These are phyloP conservation scores for Penicillium dipodomyicola DNA, from an alignment of 495 filamentous ascomycete species.

Conservation along the genomic window DNA sequence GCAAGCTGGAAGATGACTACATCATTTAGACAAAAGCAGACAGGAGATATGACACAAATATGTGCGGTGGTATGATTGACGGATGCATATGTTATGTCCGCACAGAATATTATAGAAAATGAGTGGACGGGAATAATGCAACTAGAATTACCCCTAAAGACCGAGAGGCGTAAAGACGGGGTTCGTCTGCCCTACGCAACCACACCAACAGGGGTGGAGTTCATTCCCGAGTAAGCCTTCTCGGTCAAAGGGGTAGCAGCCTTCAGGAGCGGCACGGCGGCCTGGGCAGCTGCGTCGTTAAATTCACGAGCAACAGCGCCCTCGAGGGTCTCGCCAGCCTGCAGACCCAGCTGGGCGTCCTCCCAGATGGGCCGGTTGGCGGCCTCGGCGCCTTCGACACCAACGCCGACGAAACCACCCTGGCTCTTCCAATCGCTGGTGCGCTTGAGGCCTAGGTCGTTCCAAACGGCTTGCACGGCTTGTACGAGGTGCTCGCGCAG, in stretches of 20 bases:
- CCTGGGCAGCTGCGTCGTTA: conserved; percentile 22
- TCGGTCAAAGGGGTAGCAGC: conserved; percentile 28
- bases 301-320: conserved; percentile 41
- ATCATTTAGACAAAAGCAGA: not conserved
- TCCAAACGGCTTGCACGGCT: conserved; percentile 85
- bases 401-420: conserved; percentile 92
- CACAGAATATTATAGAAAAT: conserved; percentile 7
- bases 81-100: conserved; percentile 11
- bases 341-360: conserved; percentile 76
- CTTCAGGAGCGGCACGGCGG: conserved; percentile 27
- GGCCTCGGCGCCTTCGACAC: conserved; percentile 58
- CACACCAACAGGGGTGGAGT: conserved; percentile 33
- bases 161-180: not conserved
- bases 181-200: conserved; percentile 27
- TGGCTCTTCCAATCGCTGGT: conserved; percentile 86
- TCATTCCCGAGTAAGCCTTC: conserved; percentile 26
- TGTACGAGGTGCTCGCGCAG: conserved; percentile 82
- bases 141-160: conserved; percentile 8
- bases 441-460: conserved; percentile 81
- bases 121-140: conserved; percentile 15
- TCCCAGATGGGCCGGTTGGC: conserved; percentile 77
- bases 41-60: conserved; percentile 1
- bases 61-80: conserved; percentile 1
- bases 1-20: not conserved
- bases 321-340: conserved; percentile 41